A percentile compares a stretch with the other conserved stretches of the same genome.
phyloP scores from a whole-genome alignment of 306 rosid species.

The Pterocarpus macrocarpus region DNA sequence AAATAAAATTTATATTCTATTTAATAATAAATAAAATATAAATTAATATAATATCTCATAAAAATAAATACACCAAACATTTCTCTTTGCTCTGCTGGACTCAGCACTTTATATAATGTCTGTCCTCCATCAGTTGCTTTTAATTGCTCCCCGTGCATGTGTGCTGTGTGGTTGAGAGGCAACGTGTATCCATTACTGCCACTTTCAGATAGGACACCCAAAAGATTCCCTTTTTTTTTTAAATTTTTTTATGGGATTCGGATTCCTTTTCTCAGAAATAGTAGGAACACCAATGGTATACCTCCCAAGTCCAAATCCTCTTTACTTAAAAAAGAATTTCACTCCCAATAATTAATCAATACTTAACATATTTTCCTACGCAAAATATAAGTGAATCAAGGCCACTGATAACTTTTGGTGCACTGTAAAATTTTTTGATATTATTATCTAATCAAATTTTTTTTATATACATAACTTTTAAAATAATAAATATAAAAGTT shows the following conservation, averaged over 20 bases:
- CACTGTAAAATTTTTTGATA: too few relatives aligned
- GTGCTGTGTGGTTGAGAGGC: constrained; percentile 48
- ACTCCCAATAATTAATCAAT: too few relatives aligned
- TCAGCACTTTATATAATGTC: background rate
- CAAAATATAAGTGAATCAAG: too few relatives aligned
- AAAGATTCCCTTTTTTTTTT: background rate
- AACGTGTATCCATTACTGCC: constrained; percentile 41
- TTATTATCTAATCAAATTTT: too few relatives aligned
- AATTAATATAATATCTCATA: too few relatives aligned
- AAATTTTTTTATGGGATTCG: constrained; percentile 35
- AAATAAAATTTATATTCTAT: too few relatives aligned
- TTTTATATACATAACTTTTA: too few relatives aligned
- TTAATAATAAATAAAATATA: too few relatives aligned
- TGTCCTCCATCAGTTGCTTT: background rate
- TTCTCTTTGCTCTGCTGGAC: background rate
- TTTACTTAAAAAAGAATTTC: background rate
- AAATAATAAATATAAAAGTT: too few relatives aligned
- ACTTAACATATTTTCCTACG: too few relatives aligned
- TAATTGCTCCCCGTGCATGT: constrained; percentile 44
- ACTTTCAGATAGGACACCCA: constrained; percentile 40
- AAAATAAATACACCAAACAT: too few relatives aligned
- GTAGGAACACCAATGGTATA: constrained; percentile 25
- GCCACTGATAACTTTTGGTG: too few relatives aligned
- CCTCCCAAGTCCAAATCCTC: background rate
- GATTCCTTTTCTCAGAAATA: constrained; percentile 12